These are phyloP conservation scores for Alternaria ventricosa DNA, from an alignment of 2,329 filamentous ascomycete species.

Conservation along the genomic window DNA sequence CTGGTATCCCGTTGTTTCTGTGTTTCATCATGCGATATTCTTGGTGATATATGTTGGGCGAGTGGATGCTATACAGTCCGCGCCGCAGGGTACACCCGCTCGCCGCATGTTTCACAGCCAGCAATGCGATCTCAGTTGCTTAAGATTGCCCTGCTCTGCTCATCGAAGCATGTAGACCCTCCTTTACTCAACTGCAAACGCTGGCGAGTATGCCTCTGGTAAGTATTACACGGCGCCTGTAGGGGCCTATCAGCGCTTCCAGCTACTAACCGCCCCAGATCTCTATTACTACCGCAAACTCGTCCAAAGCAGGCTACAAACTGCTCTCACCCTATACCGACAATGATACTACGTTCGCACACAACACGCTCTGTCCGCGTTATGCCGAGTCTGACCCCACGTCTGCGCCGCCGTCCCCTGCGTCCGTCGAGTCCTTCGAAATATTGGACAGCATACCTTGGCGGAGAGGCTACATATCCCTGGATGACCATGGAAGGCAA, in stretches of 20 bases:
- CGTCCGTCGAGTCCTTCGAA: conserved; percentile 45
- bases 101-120: conserved; percentile 34
- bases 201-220: conserved; percentile 33
- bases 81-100: conserved; percentile 25
- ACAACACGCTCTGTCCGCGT: conserved; percentile 38
- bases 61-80: conserved; percentile 30
- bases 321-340: conserved; percentile 38
- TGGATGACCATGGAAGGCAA: conserved; percentile 4
- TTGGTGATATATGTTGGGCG: conserved; percentile 20
- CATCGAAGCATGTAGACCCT: conserved; percentile 5
- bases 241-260: conserved; percentile 21
- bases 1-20: conserved; percentile 10
- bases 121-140: conserved; percentile 23
- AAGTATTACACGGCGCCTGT: conserved; percentile 27
- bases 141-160: conserved; percentile 19
- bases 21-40: conserved; percentile 38
- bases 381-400: conserved; percentile 42
- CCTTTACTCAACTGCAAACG: conserved; percentile 1
- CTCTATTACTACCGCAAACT: conserved; percentile 18
- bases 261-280: conserved; percentile 30
- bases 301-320: conserved; percentile 29
- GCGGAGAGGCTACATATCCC: conserved; percentile 35
- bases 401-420: conserved; percentile 44
- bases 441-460: conserved; percentile 42
- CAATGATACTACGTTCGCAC: conserved; percentile 28